Evolutionary conservation across 2,329 filamentous ascomycete genomes (phyloP), one percentile per base, ranked within the genome.

Genomic region (Diaporthe batatas): DNA sequence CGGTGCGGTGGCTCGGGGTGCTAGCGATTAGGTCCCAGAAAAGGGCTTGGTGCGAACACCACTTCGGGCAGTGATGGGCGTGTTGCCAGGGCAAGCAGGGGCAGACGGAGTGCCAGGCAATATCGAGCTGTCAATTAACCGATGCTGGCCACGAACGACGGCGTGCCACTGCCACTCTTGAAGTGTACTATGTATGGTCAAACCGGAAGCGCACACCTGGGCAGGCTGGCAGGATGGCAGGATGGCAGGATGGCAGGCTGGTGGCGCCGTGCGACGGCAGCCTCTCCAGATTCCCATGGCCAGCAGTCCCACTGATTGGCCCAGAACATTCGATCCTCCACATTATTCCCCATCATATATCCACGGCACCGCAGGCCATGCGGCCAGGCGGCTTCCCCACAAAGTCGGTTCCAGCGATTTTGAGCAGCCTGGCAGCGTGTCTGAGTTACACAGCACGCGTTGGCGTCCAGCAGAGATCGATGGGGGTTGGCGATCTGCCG

Each of bases 91-190:
- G 44, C n/a, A n/a, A n/a, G 55, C 71, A 29, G n/a, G n/a, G n/a
- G n/a, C n/a, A 72, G 47, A 36, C 57, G 23, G 62, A 42, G 36
- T 69, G 69, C 16, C 72, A 73, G 62, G 55, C 64, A 73, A 68
- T 72, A 64, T 72, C 62, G 58, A 53, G 36, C 47, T 54, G 72
- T 68, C 72, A 70, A 71, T 55, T 62, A 65, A 29, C 68, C 68
- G 58, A 57, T 42, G 53, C 25, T 58, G 59, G 36, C 51, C 68
- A 51, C 49, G 32, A 67, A 51, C 44, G 62, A 67, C 32, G 32
- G 18, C 34, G 29, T 65, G 59, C 44, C 59, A 65, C 44, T 65
- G 54, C 54, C 36, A 62, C 57, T n/a, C 16, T 36, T 10, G 34
- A 21, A n/a, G 34, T 58, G 54, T 32, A 23, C n/a, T 44, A 39